Evolutionary conservation across 2,329 filamentous ascomycete genomes (phyloP), one percentile per base, ranked within the genome.

Genomic region (Ophiostoma perfectum): DNA sequence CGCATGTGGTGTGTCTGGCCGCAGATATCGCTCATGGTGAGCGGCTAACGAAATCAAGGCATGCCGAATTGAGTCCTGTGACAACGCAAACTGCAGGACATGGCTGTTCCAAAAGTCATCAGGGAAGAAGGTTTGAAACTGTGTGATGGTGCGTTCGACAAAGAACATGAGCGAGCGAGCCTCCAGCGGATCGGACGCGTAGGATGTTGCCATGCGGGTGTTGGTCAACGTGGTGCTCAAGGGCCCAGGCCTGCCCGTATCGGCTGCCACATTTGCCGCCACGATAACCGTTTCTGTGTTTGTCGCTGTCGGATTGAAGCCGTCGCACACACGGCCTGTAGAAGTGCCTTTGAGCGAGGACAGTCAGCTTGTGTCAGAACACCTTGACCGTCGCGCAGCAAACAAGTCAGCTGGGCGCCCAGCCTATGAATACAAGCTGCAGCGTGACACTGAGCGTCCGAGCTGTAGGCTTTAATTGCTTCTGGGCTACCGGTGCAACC

Each of bases 101-200:
- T 71, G 69, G 64, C 66, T 69, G 64, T 69, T 69, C 70, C 70
- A 71, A 14, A 70, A 68, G 36, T 66, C 58, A 64, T 71, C 70
- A 4, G 70, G 69, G 3, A 71, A 66, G n/a, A 71, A 71, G 1
- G 55, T 65, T 60, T 71, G 67, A 11, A 71, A 45, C 18, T 70
- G 67, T 14, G 42, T 47, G 9, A 69, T 62, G 2, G 70, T 71
- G 18, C 67, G 63, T 62, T 71, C 69, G 8, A 68, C 52, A 60
- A 69, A 71, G 38, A 65, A 71, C 42, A 66, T 60, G 18, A 71
- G 68, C 2, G 68, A 70, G 5, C 70, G 70, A 0, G 70, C 49
- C 36, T 71, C 70, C 9, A 67, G 64, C 0, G 70, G 68, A 27
- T 70, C 66, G 18, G 65, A 45, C 42, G 60, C 62, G 2, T 63